A percentile compares a stretch with the other conserved stretches of the same genome.
Evolutionary conservation across 2,329 filamentous ascomycete genomes (phyloP).

Genomic region (Paecilomyces formosus): DNA sequence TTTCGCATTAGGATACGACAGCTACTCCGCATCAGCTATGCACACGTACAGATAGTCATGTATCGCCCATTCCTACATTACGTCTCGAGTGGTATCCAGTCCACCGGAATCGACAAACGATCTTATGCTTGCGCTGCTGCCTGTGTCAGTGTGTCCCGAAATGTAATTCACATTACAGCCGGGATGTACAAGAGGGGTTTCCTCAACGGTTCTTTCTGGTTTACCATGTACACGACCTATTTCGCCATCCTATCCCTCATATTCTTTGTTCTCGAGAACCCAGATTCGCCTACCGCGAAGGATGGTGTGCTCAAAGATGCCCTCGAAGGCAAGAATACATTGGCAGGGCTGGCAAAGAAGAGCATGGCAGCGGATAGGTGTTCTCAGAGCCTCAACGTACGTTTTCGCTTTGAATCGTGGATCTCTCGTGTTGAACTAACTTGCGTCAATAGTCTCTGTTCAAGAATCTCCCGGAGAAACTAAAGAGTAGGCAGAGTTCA

Average conservation of each 20-base stretch:
- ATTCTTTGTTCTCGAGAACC: slow-evolving; percentile 59
- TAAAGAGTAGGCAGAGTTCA: slow-evolving; percentile 50
- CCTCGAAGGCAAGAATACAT: slow-evolving; percentile 71
- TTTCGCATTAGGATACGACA: slow-evolving; percentile 44
- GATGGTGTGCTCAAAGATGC: slow-evolving; percentile 77
- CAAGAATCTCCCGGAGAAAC: slow-evolving; percentile 67
- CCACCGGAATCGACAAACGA: slow-evolving; percentile 49
- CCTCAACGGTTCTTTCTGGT: slow-evolving; percentile 59
- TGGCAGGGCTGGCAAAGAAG: slow-evolving; percentile 69
- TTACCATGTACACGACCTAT: slow-evolving; percentile 62
- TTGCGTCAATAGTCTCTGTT: slow-evolving; percentile 59
- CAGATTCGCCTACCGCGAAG: slow-evolving; percentile 52
- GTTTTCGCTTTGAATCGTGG: slow-evolving; percentile 18
- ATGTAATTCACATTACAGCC: slow-evolving; percentile 58
- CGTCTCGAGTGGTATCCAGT: slow-evolving; percentile 45
- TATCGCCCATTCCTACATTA: slow-evolving; percentile 61
- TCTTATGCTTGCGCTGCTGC: slow-evolving; percentile 60
- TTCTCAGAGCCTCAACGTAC: slow-evolving; percentile 66
- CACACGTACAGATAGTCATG: slow-evolving; percentile 57
- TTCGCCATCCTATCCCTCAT: slow-evolving; percentile 58
- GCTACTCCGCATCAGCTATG: slow-evolving; percentile 56
- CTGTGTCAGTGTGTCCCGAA: slow-evolving; percentile 58
- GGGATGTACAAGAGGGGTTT: slow-evolving; percentile 57
- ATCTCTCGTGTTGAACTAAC: background rate
- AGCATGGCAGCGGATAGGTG: slow-evolving; percentile 88